Evolutionary conservation across 2,329 filamentous ascomycete genomes (phyloP), one percentile per base, ranked within the genome.

Genomic region (Ascochyta clinopodiicola): DNA sequence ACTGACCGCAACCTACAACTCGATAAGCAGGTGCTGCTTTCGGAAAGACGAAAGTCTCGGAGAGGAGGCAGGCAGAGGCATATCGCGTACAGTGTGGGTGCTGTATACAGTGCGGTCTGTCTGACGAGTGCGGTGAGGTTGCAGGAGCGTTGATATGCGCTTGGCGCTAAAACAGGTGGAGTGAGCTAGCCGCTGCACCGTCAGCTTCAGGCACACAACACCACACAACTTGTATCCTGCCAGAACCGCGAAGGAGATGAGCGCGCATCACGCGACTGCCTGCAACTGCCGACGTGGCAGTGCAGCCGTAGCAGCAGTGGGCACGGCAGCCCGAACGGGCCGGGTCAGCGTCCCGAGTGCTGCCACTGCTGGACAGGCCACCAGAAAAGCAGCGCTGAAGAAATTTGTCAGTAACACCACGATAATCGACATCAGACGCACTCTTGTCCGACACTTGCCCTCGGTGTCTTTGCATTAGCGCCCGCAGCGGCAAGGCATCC

Each of bases 21-120:
- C 91, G 56, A 91, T 83, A 36, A 92, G 82, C 44, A 95, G 83
- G 71, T 92, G 88, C 75, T 95, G 90, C 74, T 84, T 87, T 68
- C 88, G 85, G 69, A 93, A 79, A 25, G 82, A 82, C 56, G 61
- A 62, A 25, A 75, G 66, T 34, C 62, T 52, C 56, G 70, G 65
- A 40, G 60, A 49, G 66, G 53, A 35, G 48, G 27, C 38, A 38
- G 48, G n/a, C 32, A 46, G 44, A 57, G 47, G 38, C 53, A 57
- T 57, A 27, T 31, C 44, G 46, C 46, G 35, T 32, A 43, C 52
- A 43, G 35, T 38, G 21, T 38, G 38, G 52, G 45, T 47, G 36
- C 42, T 45, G 46, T 47, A 47, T 22, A 17, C 17, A 17, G 17
- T 17, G 7, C 8, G n/a, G 32, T 21, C 34, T 24, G 24, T 45